Conservation (phyloP, 73 alveolate species). For the Symbiodinium pilosum region DNA sequence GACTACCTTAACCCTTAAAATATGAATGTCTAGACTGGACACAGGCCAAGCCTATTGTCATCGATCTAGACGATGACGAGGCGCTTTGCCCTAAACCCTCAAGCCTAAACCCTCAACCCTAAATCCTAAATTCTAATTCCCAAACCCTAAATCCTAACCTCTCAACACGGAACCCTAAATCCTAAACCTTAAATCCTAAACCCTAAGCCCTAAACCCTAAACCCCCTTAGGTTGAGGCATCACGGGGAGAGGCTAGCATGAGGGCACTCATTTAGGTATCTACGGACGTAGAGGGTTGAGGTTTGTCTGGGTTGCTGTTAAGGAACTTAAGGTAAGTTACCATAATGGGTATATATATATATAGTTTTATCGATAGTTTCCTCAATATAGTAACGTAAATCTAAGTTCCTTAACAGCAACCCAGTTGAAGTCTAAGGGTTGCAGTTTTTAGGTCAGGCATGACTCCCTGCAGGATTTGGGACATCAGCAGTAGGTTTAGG, state of each 20-base stretch:
- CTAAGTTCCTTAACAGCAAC: neutral
- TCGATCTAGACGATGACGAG: constrained; percentile 4
- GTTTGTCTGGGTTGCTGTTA: neutral
- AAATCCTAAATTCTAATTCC: neutral
- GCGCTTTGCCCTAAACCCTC: neutral
- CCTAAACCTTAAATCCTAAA: neutral
- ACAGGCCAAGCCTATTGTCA: constrained; percentile 8
- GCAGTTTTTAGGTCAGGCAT: neutral
- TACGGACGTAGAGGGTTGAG: too few relatives aligned
- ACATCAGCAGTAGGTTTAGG: neutral
- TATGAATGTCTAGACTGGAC: too few relatives aligned
- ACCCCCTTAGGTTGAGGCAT: too few relatives aligned
- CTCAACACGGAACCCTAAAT: neutral
- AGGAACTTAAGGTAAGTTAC: too few relatives aligned
- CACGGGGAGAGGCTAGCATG: too few relatives aligned
- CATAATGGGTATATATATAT: too few relatives aligned
- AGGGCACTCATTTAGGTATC: too few relatives aligned
- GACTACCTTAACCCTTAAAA: too few relatives aligned
- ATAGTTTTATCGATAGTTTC: too few relatives aligned
- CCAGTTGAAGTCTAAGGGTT: neutral
- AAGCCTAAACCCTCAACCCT: too few relatives aligned
- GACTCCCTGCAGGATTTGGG: neutral
- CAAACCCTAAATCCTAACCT: neutral
- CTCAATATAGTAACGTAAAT: too few relatives aligned
- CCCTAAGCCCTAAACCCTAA: too few relatives aligned